phyloP scores from a whole-genome alignment of 345 rosid species.

The Eucalyptus curtisii region DNA sequence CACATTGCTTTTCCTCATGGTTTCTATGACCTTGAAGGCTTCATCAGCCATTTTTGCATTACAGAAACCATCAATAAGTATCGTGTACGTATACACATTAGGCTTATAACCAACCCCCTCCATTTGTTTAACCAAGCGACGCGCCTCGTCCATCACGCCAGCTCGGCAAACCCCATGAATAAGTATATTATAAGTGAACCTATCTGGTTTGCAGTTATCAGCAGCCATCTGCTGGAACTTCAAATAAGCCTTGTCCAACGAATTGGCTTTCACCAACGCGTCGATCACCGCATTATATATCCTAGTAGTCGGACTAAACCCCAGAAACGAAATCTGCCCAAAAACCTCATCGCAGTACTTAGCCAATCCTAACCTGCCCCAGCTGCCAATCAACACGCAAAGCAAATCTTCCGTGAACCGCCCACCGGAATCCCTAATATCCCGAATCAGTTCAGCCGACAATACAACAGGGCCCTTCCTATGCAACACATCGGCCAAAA shows the following conservation, averaged over 20 bases:
- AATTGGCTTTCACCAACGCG: constrained; percentile 72
- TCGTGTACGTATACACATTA: constrained; percentile 72
- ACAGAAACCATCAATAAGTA: constrained; percentile 73
- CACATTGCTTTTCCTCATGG: constrained; percentile 46
- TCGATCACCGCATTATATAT: constrained; percentile 76
- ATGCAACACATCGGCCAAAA: constrained; percentile 32
- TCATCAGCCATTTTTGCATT: constrained; percentile 62
- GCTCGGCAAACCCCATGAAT: constrained; percentile 78
- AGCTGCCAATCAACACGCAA: constrained; percentile 67
- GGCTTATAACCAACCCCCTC: constrained; percentile 48
- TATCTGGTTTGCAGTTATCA: constrained; percentile 72
- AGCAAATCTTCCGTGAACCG: constrained; percentile 56
- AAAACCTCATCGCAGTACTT: constrained; percentile 75
- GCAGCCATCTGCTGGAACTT: constrained; percentile 84
- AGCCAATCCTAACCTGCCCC: constrained; percentile 87
- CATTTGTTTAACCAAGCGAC: constrained; percentile 82
- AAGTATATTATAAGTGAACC: constrained; percentile 85
- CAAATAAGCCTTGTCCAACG: constrained; percentile 81
- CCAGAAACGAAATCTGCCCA: constrained; percentile 73
- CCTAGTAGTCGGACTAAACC: constrained; percentile 65
- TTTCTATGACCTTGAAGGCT: constrained; percentile 42
- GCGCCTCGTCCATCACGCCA: constrained; percentile 78
- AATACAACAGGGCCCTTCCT: constrained; percentile 68
- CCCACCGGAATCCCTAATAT: constrained; percentile 48
- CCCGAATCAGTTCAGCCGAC: constrained; percentile 53